These are phyloP conservation scores for Populus tomentosa DNA, from an alignment of 441 rosid species.

Conservation along the genomic window DNA sequence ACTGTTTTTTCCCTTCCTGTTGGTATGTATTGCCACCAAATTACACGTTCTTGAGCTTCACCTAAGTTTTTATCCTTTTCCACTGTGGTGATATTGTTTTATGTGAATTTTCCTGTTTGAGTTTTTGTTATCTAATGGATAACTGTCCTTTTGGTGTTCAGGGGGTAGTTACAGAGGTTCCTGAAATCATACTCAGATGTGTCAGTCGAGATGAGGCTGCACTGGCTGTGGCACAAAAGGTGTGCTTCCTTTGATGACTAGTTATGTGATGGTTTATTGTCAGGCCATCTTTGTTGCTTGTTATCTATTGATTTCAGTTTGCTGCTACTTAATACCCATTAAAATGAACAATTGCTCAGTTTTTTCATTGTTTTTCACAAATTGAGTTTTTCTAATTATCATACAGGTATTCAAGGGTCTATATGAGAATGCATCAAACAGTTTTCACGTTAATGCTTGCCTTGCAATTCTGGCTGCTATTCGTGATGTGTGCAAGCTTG, in stretches of 20 bases:
- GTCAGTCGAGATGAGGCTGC: constrained; percentile 98
- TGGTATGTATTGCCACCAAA: background rate
- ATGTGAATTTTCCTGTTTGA: background rate
- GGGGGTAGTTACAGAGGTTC: constrained; percentile 87
- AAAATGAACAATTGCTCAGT: background rate
- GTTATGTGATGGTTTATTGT: constrained; percentile 3
- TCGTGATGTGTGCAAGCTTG: constrained; percentile 97
- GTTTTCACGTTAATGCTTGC: constrained; percentile 68
- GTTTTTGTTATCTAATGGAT: background rate
- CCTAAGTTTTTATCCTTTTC: background rate
- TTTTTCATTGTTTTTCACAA: background rate
- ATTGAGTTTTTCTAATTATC: background rate
- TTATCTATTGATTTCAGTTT: constrained; percentile 5
- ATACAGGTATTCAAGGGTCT: constrained; percentile 82
- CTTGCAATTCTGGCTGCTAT: constrained; percentile 86
- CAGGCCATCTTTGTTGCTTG: background rate
- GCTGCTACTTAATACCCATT: background rate
- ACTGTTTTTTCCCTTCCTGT: constrained; percentile 15
- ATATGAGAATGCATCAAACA: constrained; percentile 83
- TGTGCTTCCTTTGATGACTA: constrained; percentile 10
- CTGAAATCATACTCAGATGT: constrained; percentile 95
- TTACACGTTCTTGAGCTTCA: background rate
- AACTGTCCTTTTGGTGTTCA: constrained; percentile 22
- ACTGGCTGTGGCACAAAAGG: constrained; percentile 95
- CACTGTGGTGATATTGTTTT: background rate